These are phyloP conservation scores for Aspergillus avenaceus DNA, from an alignment of 495 filamentous ascomycete species.

Conservation along the genomic window DNA sequence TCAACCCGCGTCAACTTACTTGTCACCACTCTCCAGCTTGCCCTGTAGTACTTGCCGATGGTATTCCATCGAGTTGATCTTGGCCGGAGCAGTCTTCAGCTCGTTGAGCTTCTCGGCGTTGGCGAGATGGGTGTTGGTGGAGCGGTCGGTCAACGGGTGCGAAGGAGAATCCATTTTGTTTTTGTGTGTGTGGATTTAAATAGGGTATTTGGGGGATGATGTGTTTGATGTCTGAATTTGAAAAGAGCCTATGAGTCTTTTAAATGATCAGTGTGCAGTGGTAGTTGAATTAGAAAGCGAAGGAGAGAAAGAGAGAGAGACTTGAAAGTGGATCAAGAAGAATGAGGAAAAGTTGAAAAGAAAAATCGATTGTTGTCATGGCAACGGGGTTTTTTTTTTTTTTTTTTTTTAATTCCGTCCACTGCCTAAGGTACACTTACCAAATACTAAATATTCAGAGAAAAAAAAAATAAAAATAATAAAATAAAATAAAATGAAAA, in stretches of 20 bases:
- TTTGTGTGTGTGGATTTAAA: background rate
- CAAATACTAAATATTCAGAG: background rate
- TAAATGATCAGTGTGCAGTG: too few species aligned
- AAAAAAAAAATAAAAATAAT: too few species aligned
- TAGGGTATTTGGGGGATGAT: background rate
- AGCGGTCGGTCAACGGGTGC: slow-evolving; percentile 40
- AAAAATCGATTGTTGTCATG: slow-evolving; percentile 45
- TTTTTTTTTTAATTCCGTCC: background rate
- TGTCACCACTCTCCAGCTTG: slow-evolving; percentile 59
- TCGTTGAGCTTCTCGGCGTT: slow-evolving; percentile 28
- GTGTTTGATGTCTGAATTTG: background rate
- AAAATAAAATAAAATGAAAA: too few species aligned
- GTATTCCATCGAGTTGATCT: slow-evolving; percentile 61
- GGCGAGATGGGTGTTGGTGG: slow-evolving; percentile 42
- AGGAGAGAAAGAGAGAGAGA: slow-evolving; percentile 1
- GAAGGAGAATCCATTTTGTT: slow-evolving; percentile 33
- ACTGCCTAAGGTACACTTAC: background rate
- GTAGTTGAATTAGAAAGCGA: too few species aligned
- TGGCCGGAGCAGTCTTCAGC: slow-evolving; percentile 26
- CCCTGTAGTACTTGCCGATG: slow-evolving; percentile 73
- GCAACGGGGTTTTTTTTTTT: slow-evolving; percentile 26
- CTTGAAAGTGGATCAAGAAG: background rate
- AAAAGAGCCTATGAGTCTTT: background rate
- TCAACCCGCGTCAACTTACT: slow-evolving; percentile 58
- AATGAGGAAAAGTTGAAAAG: slow-evolving; percentile 15